phyloP scores from a whole-genome alignment of 208 protist species.

The Herpetomonas muscarum region DNA sequence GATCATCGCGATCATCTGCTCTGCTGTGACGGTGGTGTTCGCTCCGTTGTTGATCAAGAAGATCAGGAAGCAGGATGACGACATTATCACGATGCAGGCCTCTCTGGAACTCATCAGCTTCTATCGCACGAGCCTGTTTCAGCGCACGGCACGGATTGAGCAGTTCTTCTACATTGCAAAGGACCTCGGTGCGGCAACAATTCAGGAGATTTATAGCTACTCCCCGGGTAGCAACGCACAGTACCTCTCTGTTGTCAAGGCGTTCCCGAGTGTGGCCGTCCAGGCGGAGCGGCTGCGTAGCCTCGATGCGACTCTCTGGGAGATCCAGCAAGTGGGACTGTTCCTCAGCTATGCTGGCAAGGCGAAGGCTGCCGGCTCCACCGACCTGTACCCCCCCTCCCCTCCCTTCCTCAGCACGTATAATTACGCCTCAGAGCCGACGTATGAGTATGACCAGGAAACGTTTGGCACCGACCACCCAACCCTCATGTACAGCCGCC shows the following conservation, averaged over 20 bases:
- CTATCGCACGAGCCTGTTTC: no score
- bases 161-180: no score
- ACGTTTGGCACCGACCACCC: constrained; percentile 5
- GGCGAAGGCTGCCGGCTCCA: constrained; percentile 1
- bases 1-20: no score
- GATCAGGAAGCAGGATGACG: no score
- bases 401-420: constrained; percentile 10
- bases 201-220: no score
- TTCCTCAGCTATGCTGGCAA: neutral
- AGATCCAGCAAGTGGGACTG: constrained; percentile 9
- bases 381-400: constrained; percentile 3
- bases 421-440: constrained; percentile 10
- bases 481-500: constrained; percentile 5
- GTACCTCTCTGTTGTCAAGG: neutral
- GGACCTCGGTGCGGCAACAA: no score
- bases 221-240: no score
- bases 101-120: no score
- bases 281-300: neutral
- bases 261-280: neutral
- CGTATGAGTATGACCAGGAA: constrained; percentile 1
- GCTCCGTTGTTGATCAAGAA: no score
- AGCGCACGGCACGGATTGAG: no score
- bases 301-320: neutral
- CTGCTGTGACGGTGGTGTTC: no score
- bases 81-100: no score